Evolutionary conservation across 2,329 filamentous ascomycete genomes (phyloP).

Genomic region (Lanzia echinophila): DNA sequence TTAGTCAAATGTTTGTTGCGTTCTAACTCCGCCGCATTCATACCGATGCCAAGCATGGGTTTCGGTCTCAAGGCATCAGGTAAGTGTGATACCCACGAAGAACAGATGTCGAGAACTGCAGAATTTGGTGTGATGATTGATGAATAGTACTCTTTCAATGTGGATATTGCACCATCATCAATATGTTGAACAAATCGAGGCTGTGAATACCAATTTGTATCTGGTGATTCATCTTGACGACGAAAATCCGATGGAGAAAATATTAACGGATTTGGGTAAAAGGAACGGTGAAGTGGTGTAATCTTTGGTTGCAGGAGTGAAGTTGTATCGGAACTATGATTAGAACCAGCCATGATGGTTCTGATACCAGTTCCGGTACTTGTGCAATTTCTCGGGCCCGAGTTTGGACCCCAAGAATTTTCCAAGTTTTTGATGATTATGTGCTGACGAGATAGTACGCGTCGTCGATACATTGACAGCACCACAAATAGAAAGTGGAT

Average conservation of each 20-base stretch:
- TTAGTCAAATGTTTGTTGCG: constrained; percentile 34
- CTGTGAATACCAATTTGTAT: constrained; percentile 23
- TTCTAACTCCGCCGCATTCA: constrained; percentile 41
- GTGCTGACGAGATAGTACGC: too few species aligned
- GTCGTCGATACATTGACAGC: too few species aligned
- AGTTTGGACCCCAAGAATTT: too few species aligned
- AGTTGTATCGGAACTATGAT: neutral
- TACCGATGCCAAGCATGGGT: constrained; percentile 39
- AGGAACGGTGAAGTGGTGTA: constrained; percentile 18
- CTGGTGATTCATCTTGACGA: constrained; percentile 19
- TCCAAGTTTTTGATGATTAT: too few species aligned
- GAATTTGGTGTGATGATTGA: constrained; percentile 35
- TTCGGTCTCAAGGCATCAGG: constrained; percentile 28
- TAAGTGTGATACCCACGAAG: constrained; percentile 38
- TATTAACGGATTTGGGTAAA: constrained; percentile 18
- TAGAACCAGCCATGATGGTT: constrained; percentile 5
- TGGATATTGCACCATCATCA: constrained; percentile 41
- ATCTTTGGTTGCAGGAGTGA: constrained; percentile 1
- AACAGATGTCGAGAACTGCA: constrained; percentile 43
- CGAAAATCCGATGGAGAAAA: constrained; percentile 15
- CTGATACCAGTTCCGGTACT: neutral
- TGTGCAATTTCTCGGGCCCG: too few species aligned
- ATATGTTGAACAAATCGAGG: constrained; percentile 48
- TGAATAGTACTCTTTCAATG: constrained; percentile 41
- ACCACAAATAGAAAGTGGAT: too few species aligned